phyloP scores from a whole-genome alignment of 2,329 filamentous ascomycete genomes.

The Cladosporium sp. region DNA sequence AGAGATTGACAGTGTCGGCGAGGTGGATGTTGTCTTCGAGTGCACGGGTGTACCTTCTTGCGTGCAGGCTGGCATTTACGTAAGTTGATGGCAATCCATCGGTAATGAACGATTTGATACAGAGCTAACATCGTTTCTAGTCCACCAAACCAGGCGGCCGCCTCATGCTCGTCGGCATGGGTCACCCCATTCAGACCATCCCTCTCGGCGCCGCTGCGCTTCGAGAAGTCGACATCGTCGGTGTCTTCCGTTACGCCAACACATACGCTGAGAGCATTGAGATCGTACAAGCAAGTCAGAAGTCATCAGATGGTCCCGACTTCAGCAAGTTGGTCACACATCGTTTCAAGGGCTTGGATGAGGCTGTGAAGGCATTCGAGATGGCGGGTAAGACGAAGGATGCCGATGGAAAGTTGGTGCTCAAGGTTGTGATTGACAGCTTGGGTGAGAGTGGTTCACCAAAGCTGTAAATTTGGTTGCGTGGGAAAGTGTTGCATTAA shows the following conservation, averaged over 20 bases:
- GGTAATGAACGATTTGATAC: not conserved
- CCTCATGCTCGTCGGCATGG: conserved; percentile 75
- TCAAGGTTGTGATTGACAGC: conserved; percentile 62
- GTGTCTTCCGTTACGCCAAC: conserved; percentile 73
- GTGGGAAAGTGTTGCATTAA: not conserved
- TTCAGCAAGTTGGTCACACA: conserved; percentile 72
- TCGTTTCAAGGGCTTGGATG: conserved; percentile 61
- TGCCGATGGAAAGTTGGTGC: conserved; percentile 62
- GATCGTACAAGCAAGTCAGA: conserved; percentile 46
- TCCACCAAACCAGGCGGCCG: conserved; percentile 55
- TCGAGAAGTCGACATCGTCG: conserved; percentile 73
- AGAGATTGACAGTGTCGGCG: conserved; percentile 40
- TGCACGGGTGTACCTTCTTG: conserved; percentile 73
- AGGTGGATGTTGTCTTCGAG: conserved; percentile 69
- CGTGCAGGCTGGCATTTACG: conserved; percentile 71
- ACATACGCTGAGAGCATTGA: conserved; percentile 69
- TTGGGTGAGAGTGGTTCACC: not conserved
- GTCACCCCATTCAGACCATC: conserved; percentile 69
- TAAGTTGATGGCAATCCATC: conserved; percentile 25
- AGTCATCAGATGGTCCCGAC: conserved; percentile 51
- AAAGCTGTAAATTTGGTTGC: conserved; percentile 2
- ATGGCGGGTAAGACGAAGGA: conserved; percentile 66
- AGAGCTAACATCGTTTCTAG: not conserved
- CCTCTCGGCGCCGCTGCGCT: conserved; percentile 68
- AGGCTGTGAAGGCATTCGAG: conserved; percentile 62